Conservation (phyloP, 2,329 filamentous ascomycete species). For the Neopestalotiopsis sp. region DNA sequence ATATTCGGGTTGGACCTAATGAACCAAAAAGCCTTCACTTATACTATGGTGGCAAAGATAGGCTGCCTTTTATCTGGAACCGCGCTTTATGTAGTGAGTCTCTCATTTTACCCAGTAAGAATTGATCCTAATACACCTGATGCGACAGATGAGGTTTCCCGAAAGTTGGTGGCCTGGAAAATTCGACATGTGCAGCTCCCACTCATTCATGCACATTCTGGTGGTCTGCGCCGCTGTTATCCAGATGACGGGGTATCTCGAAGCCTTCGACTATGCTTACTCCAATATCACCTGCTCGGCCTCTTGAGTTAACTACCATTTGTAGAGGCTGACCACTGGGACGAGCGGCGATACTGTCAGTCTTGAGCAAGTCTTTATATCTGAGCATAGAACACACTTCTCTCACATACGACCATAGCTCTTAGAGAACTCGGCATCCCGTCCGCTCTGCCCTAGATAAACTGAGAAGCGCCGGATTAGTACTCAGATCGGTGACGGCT, state of each 20-base stretch:
- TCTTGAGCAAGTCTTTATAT: too few relatives aligned
- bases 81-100: background rate
- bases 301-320: too few relatives aligned
- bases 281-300: background rate
- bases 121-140: background rate
- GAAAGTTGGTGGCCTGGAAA: background rate
- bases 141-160: background rate
- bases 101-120: background rate
- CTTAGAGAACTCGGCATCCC: too few relatives aligned
- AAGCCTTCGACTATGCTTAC: background rate
- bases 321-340: too few relatives aligned
- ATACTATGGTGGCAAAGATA: background rate
- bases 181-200: background rate
- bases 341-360: too few relatives aligned
- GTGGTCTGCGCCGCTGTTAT: background rate
- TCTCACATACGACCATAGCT: too few relatives aligned
- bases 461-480: too few relatives aligned
- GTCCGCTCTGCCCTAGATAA: too few relatives aligned
- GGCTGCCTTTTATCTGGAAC: background rate
- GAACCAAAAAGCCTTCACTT: background rate
- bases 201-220: background rate
- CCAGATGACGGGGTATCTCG: background rate
- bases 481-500: too few relatives aligned
- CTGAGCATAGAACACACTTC: too few relatives aligned
- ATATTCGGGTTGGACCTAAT: background rate